Conservation (phyloP, 768 basidiomycete genomes). For the Pholiota conissans region DNA sequence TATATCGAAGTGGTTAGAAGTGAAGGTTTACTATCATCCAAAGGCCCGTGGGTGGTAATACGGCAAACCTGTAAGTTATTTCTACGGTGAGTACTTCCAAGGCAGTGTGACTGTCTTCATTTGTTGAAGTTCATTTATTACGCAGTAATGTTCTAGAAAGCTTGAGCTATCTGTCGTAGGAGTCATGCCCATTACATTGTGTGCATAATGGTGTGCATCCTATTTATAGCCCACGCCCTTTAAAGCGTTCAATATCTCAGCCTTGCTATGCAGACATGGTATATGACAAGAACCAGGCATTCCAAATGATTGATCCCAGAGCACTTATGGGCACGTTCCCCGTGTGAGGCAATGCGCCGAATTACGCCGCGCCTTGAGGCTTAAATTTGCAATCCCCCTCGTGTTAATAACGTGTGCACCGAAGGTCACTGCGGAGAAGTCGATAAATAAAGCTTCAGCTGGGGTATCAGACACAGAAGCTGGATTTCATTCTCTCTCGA, state of each 20-base stretch:
- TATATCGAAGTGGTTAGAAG: no score
- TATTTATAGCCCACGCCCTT: not conserved
- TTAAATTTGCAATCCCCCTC: not conserved
- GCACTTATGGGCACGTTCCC: not conserved
- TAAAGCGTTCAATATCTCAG: not conserved
- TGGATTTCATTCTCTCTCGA: not conserved
- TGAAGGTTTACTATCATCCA: no score
- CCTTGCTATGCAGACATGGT: not conserved
- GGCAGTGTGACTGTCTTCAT: no score
- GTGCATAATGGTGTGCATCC: not conserved
- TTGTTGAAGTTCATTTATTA: no score
- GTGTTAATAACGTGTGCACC: not conserved
- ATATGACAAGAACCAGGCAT: not conserved
- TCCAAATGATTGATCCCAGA: not conserved
- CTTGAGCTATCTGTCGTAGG: not conserved
- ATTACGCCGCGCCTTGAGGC: not conserved
- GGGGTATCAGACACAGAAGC: not conserved
- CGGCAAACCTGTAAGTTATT: no score
- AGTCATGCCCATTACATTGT: not conserved
- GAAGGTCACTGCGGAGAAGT: not conserved
- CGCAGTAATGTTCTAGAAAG: no score
- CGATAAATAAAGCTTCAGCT: not conserved
- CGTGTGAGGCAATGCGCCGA: not conserved
- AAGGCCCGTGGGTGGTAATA: no score
- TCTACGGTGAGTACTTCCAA: no score